Evolutionary conservation across 202 grass and related monocot species (phyloP).

Genomic region (Sporobolus alterniflorus): DNA sequence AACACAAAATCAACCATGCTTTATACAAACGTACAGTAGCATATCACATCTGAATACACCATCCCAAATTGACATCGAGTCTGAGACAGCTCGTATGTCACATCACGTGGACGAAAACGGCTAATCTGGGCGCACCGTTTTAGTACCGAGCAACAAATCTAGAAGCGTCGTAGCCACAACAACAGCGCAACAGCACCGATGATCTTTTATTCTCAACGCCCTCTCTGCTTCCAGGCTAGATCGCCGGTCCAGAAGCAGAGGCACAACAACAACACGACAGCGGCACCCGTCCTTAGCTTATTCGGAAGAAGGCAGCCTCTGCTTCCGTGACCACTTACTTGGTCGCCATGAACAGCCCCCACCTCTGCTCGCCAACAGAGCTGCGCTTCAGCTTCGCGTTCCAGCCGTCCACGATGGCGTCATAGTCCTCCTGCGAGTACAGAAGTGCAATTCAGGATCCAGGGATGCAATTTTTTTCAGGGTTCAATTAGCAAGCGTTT

Average conservation of each 20-base stretch:
- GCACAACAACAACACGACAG: neutral
- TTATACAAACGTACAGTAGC: neutral
- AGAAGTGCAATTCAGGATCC: slow-evolving; percentile 10
- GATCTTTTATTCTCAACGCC: slow-evolving; percentile 26
- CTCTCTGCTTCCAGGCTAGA: neutral
- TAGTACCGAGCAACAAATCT: neutral
- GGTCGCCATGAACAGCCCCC: slow-evolving; percentile 86
- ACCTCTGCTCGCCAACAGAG: slow-evolving; percentile 81
- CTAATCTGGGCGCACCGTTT: neutral
- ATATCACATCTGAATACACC: neutral
- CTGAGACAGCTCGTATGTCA: neutral
- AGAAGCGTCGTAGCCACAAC: neutral
- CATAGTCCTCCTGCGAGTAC: slow-evolving; percentile 85
- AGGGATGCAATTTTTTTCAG: neutral
- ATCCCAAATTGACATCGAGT: neutral
- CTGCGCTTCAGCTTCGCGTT: slow-evolving; percentile 94
- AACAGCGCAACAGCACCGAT: neutral
- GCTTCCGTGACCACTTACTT: slow-evolving; percentile 75
- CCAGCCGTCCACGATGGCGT: slow-evolving; percentile 86
- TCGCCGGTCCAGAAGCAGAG: neutral
- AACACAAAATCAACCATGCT: neutral
- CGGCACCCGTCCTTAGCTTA: slow-evolving; percentile 2
- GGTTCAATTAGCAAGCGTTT: neutral
- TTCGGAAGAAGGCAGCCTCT: neutral
- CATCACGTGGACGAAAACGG: neutral